phyloP scores from a whole-genome alignment of 805 yeast genomes.

The Lipomyces lipofer region DNA sequence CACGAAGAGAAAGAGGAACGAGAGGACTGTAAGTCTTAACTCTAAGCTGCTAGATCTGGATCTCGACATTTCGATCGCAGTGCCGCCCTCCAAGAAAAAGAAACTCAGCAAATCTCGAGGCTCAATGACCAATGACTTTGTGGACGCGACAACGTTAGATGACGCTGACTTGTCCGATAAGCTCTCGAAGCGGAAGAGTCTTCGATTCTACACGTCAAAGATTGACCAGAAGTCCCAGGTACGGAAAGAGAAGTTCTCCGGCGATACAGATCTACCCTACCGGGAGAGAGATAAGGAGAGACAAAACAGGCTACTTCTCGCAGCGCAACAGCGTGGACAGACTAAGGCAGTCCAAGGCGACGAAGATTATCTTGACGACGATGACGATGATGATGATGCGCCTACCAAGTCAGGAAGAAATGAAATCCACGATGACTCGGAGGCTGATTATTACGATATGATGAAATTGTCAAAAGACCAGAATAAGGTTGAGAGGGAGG shows the following conservation, averaged over 20 bases:
- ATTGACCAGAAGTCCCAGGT: constrained; percentile 77
- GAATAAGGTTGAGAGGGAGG: constrained; percentile 47
- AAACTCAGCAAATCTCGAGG: constrained; percentile 37
- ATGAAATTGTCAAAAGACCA: constrained; percentile 53
- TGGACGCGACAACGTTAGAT: constrained; percentile 67
- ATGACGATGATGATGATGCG: constrained; percentile 42
- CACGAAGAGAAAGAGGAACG: constrained; percentile 29
- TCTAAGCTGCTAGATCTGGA: constrained; percentile 44
- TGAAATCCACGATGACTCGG: constrained; percentile 41
- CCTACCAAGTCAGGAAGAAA: background rate
- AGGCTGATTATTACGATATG: constrained; percentile 58
- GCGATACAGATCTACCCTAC: constrained; percentile 91
- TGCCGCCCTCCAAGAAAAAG: constrained; percentile 49
- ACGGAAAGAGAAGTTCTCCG: constrained; percentile 60
- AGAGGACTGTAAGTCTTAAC: constrained; percentile 27
- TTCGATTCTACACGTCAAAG: constrained; percentile 95
- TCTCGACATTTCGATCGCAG: constrained; percentile 52
- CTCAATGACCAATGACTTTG: constrained; percentile 51
- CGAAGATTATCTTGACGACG: constrained; percentile 34
- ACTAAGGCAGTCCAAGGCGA: constrained; percentile 46
- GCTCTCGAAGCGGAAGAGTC: constrained; percentile 70
- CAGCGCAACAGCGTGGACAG: constrained; percentile 81
- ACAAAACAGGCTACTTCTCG: constrained; percentile 81
- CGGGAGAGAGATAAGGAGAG: constrained; percentile 87
- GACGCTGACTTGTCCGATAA: constrained; percentile 87